phyloP scores from a whole-genome alignment of 164 flowering plant species.

The Akebia trifoliata region DNA sequence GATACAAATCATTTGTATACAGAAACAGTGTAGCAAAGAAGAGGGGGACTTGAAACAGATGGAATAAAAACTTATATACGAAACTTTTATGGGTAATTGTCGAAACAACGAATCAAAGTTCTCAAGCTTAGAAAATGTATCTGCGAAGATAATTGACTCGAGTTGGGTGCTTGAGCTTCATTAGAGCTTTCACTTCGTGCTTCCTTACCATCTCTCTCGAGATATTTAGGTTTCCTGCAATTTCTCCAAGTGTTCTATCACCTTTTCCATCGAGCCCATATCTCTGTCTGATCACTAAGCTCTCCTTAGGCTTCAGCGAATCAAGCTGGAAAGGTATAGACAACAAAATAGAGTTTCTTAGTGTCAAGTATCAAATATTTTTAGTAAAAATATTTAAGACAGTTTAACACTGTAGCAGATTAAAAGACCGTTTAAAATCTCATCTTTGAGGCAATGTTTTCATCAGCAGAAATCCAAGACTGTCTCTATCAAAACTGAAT shows the following conservation, averaged over 20 bases:
- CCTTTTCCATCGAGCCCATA: slow-evolving; percentile 97
- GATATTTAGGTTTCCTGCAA: slow-evolving; percentile 84
- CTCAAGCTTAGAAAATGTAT: slow-evolving; percentile 34
- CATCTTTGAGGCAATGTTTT: too few relatives aligned
- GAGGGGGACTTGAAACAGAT: not conserved
- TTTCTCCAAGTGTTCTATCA: slow-evolving; percentile 84
- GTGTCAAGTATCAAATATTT: not conserved
- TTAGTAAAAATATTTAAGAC: too few relatives aligned
- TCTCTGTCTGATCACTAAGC: slow-evolving; percentile 93
- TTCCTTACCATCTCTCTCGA: slow-evolving; percentile 99
- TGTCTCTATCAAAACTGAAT: too few relatives aligned
- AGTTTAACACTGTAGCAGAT: too few relatives aligned
- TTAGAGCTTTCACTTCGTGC: slow-evolving; percentile 90
- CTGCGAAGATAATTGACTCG: slow-evolving; percentile 83
- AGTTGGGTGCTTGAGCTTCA: slow-evolving; percentile 97
- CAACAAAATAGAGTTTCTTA: not conserved
- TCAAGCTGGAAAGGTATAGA: slow-evolving; percentile 55
- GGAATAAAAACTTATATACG: not conserved
- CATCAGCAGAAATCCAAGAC: too few relatives aligned
- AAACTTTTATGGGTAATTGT: not conserved
- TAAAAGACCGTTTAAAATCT: too few relatives aligned
- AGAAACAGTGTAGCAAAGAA: not conserved
- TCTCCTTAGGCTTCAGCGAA: slow-evolving; percentile 95
- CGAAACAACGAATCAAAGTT: not conserved
- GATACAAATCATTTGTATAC: slow-evolving; percentile 14